Evolutionary conservation across 2,329 filamentous ascomycete species (phyloP), one percentile per base, ranked within the genome.

Genomic region (Neofusicoccum cordaticola): DNA sequence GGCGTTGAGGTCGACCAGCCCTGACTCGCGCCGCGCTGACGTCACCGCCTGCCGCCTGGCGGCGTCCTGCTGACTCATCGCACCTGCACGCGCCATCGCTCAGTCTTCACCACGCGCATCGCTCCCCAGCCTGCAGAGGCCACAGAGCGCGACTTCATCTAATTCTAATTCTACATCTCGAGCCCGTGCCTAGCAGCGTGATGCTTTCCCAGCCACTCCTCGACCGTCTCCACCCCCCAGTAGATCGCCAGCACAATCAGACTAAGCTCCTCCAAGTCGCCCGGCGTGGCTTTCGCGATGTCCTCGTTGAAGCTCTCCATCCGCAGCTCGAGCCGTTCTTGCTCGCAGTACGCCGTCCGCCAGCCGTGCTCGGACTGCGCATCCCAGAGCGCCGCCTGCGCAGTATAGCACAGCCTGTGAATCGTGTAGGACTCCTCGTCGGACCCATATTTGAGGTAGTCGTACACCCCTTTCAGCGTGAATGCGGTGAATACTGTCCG

Each of bases 401-500:
- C 65, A 7, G 68, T 68, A 17, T 67, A 67, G 27, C 50, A 47
- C 12, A 70, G 34, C 1, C 62, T 45, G 4, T 3, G 61, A 15
- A 9, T 60, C 64, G 60, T 37, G 0, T 56, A 51, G 1, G 65
- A 48, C 5, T 17, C 44, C 3, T 17, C 66, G 34, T 68, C 65
- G 35, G 50, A 60, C 3, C 66, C 67, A 2, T 62, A 50, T 41
- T 67, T 68, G 15, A 70, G 35, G 9, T 74, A 69, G 3, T 70
- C 71, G 65, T 75, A 76, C 2, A 71, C 70, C 3, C 71, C 74
- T 27, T 69, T 67, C 4, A 77, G 47, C 53, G 76, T 67, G 37
- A 72, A 71, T 2, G 70, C 66, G 4, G 72, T 69, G 6, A 75
- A 70, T 5, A 75, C 74, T 0, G 72, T 75, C 7, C 73, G 71